Evolutionary conservation across 805 yeast genomes (phyloP), one percentile per base, ranked within the genome.

Genomic region (Candida suzukii): DNA sequence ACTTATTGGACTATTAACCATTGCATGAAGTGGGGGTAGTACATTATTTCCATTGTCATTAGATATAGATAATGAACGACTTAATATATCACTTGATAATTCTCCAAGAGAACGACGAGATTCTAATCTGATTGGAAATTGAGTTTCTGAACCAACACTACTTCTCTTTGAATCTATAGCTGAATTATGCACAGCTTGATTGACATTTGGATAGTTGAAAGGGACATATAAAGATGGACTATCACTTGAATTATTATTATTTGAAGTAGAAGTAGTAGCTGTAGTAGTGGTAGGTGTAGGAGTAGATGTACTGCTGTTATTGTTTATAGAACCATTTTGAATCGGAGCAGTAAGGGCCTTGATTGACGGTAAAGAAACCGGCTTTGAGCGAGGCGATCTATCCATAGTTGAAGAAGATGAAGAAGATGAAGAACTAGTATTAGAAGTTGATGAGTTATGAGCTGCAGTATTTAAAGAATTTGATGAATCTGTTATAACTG

Each of bases 331-430:
- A n/a, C 18, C 32, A 29, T 20, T 21, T 12, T 26, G 11, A 19
- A 37, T 21, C 17, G 40, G 40, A 4, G 40, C 40, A 26, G 40
- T 37, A 5, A 37, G 16, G 3, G 24, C 18, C 5, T 32, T 14
- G 3, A 37, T 37, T 3, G 40, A 37, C 3, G 40, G 40, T 30
- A 37, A 37, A 7, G 34, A 29, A 2, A 37, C 26, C 2, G 32
- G 26, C n/a, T 37, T 37, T 21, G 39, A 37, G 13, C 34, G 18
- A 10, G 32, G 39, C 4, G 39, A 37, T 14, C 36, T 33, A 5
- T 21, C 27, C 18, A 29, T 8, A 27, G 13, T 10, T 10, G 30
- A 27, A 5, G 11, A 9, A 9, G 8, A 9, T 9, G 26, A 24
- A 24, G 26, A 9, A 24, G 26, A 24, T 10, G 21, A 20, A 20